phyloP scores from a whole-genome alignment of 768 basidiomycete species.

The Boletales sp. region DNA sequence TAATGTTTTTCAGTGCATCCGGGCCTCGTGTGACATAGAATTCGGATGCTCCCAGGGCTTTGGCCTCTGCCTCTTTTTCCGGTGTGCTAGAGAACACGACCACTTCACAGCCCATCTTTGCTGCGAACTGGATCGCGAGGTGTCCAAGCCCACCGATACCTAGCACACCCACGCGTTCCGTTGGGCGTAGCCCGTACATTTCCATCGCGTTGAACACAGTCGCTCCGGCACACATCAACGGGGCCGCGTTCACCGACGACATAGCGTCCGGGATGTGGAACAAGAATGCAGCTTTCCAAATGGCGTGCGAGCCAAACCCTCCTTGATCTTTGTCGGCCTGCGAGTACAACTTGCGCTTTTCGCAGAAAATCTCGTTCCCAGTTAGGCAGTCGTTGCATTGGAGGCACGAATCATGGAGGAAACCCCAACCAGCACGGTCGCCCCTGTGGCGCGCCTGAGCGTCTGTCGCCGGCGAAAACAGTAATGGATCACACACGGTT shows the following conservation, averaged over 20 bases:
- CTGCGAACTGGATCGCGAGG: conserved; percentile 36
- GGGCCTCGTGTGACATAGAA: conserved; percentile 31
- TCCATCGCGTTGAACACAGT: conserved; percentile 31
- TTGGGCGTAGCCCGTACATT: conserved; percentile 19
- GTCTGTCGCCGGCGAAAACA: too few relatives aligned
- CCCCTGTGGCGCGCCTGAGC: conserved; percentile 20
- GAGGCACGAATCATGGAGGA: conserved; percentile 30
- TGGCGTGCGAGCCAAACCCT: conserved; percentile 33
- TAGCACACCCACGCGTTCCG: conserved; percentile 33
- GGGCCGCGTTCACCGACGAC: conserved; percentile 29
- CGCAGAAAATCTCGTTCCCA: conserved; percentile 31
- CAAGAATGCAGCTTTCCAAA: conserved; percentile 33
- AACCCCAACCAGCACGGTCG: conserved; percentile 37
- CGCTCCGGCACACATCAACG: conserved; percentile 37
- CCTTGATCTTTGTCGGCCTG: conserved; percentile 28
- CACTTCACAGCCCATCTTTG: conserved; percentile 39
- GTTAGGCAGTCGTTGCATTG: conserved; percentile 32
- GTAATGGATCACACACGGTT: conserved; percentile 21
- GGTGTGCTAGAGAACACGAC: conserved; percentile 34
- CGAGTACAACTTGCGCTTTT: conserved; percentile 24
- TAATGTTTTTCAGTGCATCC: conserved; percentile 23
- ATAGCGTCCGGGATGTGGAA: conserved; percentile 33
- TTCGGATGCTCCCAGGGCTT: conserved; percentile 32
- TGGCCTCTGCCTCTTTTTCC: conserved; percentile 31
- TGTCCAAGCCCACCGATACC: conserved; percentile 38